A percentile compares a stretch with the other conserved stretches of the same genome.
Evolutionary conservation across 495 filamentous ascomycete species (phyloP).

Genomic region (Xylaria cubensis): DNA sequence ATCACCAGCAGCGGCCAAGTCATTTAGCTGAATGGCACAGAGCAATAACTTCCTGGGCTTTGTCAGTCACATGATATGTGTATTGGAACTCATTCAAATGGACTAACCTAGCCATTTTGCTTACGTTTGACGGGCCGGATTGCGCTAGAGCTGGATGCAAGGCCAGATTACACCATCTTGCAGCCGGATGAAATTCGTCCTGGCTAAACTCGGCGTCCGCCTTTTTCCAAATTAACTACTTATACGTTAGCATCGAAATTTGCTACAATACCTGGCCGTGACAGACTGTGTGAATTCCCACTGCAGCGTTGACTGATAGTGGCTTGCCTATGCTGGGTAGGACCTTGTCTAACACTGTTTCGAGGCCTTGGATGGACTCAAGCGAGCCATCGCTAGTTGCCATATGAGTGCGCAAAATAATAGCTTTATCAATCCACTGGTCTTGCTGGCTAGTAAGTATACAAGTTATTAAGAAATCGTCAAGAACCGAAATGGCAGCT

Average conservation of each 20-base stretch:
- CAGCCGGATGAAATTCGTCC: constrained; percentile 59
- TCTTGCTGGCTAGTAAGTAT: constrained; percentile 44
- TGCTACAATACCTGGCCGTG: background rate
- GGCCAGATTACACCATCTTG: constrained; percentile 76
- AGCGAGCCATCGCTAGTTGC: constrained; percentile 30
- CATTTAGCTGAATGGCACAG: constrained; percentile 65
- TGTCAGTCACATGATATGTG: constrained; percentile 2
- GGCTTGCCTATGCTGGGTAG: constrained; percentile 38
- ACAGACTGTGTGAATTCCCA: constrained; percentile 74
- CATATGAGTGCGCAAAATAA: constrained; percentile 38
- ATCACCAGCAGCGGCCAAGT: constrained; percentile 58
- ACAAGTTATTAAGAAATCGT: constrained; percentile 60
- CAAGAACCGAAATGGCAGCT: constrained; percentile 59
- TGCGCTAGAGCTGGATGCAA: constrained; percentile 68
- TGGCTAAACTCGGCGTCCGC: constrained; percentile 64
- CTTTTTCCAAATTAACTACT: constrained; percentile 78
- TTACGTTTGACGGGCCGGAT: constrained; percentile 65
- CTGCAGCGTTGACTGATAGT: constrained; percentile 62
- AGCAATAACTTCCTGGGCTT: constrained; percentile 69
- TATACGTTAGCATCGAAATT: constrained; percentile 30
- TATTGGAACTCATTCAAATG: constrained; percentile 3
- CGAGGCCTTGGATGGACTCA: constrained; percentile 36
- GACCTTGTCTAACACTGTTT: constrained; percentile 32
- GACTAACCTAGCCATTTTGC: constrained; percentile 71
- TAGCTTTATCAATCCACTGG: constrained; percentile 36